Evolutionary conservation across 306 rosid genomes (phyloP).

Genomic region (Echinosophora koreensis): DNA sequence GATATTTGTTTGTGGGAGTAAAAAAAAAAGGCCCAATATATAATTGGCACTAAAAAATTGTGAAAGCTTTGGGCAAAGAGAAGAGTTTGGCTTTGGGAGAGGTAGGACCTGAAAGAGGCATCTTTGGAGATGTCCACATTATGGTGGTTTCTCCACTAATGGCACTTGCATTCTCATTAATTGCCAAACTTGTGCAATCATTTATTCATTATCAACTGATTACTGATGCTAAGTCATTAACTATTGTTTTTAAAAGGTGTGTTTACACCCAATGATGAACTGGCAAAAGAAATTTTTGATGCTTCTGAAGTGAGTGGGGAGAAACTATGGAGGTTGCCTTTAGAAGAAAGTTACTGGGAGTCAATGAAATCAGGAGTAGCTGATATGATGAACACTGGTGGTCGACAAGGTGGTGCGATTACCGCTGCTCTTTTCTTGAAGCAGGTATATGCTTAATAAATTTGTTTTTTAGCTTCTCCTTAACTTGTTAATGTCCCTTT

Average conservation of each 20-base stretch:
- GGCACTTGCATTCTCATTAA: conserved; percentile 7
- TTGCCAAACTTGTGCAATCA: neutral
- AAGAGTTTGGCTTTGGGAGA: neutral
- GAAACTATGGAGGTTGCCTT: conserved; percentile 94
- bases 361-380: conserved; percentile 95
- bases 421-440: conserved; percentile 95
- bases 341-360: conserved; percentile 99
- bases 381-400: conserved; percentile 95
- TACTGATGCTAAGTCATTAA: neutral
- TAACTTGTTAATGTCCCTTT: neutral
- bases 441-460: conserved; percentile 63
- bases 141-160: conserved; percentile 10
- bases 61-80: neutral
- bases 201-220: conserved; percentile 15
- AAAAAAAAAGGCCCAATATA: neutral
- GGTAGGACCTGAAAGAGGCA: conserved; percentile 14
- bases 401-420: conserved; percentile 89
- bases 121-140: neutral
- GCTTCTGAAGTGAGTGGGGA: conserved; percentile 92
- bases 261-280: conserved; percentile 93
- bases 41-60: neutral
- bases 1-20: neutral
- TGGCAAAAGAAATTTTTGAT: conserved; percentile 82
- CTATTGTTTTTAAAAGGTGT: conserved; percentile 64
- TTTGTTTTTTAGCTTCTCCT: conserved; percentile 29